phyloP scores from a whole-genome alignment of 2,329 filamentous ascomycete genomes.

The Drechslerella coelobrocha region DNA sequence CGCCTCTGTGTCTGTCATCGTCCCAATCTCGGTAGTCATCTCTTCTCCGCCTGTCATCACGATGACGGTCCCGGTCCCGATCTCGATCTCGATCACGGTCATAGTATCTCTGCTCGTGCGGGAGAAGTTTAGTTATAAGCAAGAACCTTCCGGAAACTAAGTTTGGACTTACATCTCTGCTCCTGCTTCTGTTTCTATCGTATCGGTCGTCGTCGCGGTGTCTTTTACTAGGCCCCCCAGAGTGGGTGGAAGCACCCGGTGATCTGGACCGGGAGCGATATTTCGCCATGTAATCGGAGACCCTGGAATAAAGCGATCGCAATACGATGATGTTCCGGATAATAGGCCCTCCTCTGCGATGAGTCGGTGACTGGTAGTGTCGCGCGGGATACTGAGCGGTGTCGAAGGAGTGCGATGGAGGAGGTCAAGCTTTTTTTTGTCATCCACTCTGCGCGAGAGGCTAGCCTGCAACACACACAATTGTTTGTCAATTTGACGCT shows the following conservation, averaged over 20 bases:
- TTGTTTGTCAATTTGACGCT: no score
- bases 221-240: conserved; percentile 24
- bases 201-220: conserved; percentile 49
- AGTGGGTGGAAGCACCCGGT: conserved; percentile 27
- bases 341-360: not conserved
- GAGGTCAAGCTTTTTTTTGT: not conserved
- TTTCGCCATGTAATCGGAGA: conserved; percentile 26
- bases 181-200: conserved; percentile 41
- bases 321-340: no score
- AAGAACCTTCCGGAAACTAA: not conserved
- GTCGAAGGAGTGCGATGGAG: not conserved
- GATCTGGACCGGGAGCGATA: conserved; percentile 47
- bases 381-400: not conserved
- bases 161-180: conserved; percentile 30
- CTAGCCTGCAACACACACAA: no score
- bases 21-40: conserved; percentile 52
- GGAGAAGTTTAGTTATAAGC: not conserved
- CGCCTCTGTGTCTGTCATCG: conserved; percentile 52
- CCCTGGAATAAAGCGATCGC: no score
- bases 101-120: conserved; percentile 30
- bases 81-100: conserved; percentile 52
- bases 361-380: not conserved
- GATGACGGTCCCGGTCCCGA: conserved; percentile 40
- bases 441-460: no score
- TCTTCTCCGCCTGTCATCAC: conserved; percentile 52